Evolutionary conservation across 768 basidiomycete species (phyloP).

Genomic region (Mycena indigotica): DNA sequence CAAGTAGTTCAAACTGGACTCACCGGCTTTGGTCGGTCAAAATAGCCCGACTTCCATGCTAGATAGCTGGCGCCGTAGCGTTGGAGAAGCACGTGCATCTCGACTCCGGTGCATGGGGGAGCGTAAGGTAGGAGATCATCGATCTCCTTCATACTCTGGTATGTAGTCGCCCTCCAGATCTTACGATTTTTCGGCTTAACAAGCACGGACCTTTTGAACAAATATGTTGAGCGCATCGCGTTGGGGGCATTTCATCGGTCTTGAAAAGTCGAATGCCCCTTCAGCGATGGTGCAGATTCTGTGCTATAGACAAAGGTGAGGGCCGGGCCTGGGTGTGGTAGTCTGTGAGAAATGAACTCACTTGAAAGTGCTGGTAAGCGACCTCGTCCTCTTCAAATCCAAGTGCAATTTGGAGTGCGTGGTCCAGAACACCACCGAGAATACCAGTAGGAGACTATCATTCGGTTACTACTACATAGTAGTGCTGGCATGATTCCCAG

Average conservation of each 20-base stretch:
- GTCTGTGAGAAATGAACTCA: not conserved
- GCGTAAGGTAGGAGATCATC: too few species aligned
- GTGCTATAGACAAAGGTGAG: not conserved
- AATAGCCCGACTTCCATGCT: constrained; percentile 15
- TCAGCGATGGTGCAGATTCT: constrained; percentile 7
- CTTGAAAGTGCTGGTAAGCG: not conserved
- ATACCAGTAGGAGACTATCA: not conserved
- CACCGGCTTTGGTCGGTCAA: not conserved
- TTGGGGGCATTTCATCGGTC: constrained; percentile 13
- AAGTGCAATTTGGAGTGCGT: not conserved
- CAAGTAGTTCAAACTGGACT: not conserved
- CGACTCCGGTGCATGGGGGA: not conserved
- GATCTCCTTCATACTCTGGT: too few species aligned
- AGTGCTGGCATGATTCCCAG: too few species aligned
- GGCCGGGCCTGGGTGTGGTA: not conserved
- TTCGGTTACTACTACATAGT: not conserved
- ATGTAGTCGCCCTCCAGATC: too few species aligned
- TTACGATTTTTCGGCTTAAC: too few species aligned
- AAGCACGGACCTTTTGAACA: constrained; percentile 12
- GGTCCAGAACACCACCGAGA: not conserved
- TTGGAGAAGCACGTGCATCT: constrained; percentile 12
- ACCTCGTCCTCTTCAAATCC: not conserved
- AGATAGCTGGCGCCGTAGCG: constrained; percentile 18
- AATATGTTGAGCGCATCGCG: constrained; percentile 1
- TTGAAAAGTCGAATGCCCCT: constrained; percentile 5